Conservation (phyloP, 2,329 filamentous ascomycete genomes). For the Ophiostoma angusticollis region DNA sequence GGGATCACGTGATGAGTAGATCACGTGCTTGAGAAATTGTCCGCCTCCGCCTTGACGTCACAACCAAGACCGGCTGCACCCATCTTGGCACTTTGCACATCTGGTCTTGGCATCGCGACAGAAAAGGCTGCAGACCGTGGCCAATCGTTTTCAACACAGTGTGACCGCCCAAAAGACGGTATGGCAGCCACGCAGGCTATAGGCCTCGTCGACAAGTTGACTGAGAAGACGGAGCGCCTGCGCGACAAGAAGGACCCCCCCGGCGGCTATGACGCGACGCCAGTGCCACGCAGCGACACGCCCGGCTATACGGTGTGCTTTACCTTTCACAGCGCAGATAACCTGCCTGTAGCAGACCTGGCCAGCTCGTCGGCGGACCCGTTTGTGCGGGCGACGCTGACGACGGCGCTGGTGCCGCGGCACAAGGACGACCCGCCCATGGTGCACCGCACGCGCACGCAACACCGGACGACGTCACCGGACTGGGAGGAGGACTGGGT, state of each 20-base stretch:
- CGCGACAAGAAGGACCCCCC: conserved; percentile 10
- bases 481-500: conserved; percentile 79
- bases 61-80: too few species aligned
- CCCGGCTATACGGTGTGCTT: conserved; percentile 77
- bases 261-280: conserved; percentile 36
- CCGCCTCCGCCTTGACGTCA: too few species aligned
- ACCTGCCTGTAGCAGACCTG: conserved; percentile 74
- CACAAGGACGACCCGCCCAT: conserved; percentile 80
- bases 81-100: too few species aligned
- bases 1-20: too few species aligned
- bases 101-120: too few species aligned
- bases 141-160: too few species aligned
- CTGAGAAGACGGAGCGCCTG: conserved; percentile 5
- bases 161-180: conserved; percentile 1
- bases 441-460: conserved; percentile 60
- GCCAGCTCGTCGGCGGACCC: conserved; percentile 70
- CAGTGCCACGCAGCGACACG: conserved; percentile 48
- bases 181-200: too few species aligned
- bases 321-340: conserved; percentile 67
- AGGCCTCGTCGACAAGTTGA: too few species aligned
- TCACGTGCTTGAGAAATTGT: too few species aligned
- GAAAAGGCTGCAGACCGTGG: not conserved
- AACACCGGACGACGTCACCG: conserved; percentile 60
- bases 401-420: conserved; percentile 53
- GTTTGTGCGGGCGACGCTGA: conserved; percentile 66